Base-by-base conservation (phyloP, 1,284 basidiomycete genomes). In the Sporisorium sorghi region DNA sequence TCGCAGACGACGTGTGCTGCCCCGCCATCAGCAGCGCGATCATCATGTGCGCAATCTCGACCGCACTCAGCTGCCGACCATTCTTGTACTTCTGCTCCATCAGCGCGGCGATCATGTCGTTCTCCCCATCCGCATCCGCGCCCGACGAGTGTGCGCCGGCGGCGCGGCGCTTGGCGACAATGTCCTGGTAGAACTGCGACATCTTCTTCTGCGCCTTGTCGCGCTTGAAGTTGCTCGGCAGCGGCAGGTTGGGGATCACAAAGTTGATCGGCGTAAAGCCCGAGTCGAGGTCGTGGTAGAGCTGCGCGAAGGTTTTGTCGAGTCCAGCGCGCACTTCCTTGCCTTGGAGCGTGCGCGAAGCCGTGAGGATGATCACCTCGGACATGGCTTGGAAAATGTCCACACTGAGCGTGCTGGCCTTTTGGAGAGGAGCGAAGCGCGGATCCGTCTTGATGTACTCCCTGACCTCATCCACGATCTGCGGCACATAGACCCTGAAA, bases 31-130 rank as follows among this genome's bases (percentile, higher is more conserved):
- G 80, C n/a, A 86, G 72, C 1, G 86, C 86, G 60, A 87, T 86
- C 91, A 99, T 91, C 83, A 98, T 95, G 83, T 98, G 96, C 0
- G 97, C 94, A 71, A 99, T 92, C 85, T 98, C 94, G 74, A 92
- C 90, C 82, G 98, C 93, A 52, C 88, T 89, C 33, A 99, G 88
- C 1, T 88, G 84, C 42, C 89, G 88, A 50, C 97, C 97, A 81
- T 91, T 89, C 79, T 93, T 92, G 87, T 99, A 99, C 52, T 87
- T 89, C 83, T 95, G 92, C 74, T 90, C 88, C 86, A 91, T 89
- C 26, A 99, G 88, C 1, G 94, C 91, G 19, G 91, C 88, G 80
- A 99, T 93, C 92, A 99, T 97, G 85, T 99, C 97, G 78, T 91
- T 89, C 58, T 93, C 92, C 73, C 58, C 58, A 9, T 49, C 67